Conservation (phyloP, 164 flowering plant genomes). For the Chimonanthus praecox region DNA sequence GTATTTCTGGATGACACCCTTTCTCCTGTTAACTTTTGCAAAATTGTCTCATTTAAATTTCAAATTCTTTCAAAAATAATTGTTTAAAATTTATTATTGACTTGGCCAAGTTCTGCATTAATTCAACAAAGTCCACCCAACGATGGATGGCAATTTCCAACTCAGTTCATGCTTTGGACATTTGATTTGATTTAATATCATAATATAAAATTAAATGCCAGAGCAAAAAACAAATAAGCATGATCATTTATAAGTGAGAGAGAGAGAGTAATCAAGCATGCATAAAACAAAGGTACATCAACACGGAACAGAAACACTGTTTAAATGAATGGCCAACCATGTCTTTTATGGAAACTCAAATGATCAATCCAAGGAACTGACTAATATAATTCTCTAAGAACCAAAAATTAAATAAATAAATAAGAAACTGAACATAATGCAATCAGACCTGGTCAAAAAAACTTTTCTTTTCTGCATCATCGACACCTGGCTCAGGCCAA, state of each 20-base stretch:
- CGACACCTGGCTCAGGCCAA: constrained; percentile 78
- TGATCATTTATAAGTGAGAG: too few relatives aligned
- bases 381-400: background rate
- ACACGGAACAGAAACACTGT: background rate
- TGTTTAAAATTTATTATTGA: background rate
- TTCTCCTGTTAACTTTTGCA: too few relatives aligned
- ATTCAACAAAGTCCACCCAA: background rate
- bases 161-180: background rate
- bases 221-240: too few relatives aligned
- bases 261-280: background rate
- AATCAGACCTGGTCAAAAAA: constrained; percentile 72
- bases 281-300: background rate
- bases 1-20: too few relatives aligned
- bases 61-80: too few relatives aligned
- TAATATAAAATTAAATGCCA: too few relatives aligned
- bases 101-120: background rate
- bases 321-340: background rate
- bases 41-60: too few relatives aligned
- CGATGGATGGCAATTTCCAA: background rate
- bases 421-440: background rate
- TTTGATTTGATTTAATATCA: background rate
- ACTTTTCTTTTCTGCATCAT: constrained; percentile 55
- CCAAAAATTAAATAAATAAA: background rate
- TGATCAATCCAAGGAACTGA: background rate
- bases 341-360: background rate